Base-by-base conservation (phyloP, 2,329 filamentous ascomycete species). In the Gnomoniopsis sp. region DNA sequence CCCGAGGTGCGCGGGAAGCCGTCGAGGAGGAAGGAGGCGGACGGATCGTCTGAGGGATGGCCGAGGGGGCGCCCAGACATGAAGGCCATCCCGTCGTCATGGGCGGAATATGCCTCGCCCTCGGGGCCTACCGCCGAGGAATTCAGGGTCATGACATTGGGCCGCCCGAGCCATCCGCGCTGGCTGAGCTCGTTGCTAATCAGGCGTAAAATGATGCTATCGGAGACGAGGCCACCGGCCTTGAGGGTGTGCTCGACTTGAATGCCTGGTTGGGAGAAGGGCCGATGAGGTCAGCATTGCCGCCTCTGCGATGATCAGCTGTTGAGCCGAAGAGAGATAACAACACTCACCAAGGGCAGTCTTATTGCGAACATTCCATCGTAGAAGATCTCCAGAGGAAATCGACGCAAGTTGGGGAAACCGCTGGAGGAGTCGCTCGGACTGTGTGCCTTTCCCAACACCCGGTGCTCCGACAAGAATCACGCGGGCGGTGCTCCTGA, bases 401-500 rank as follows among this genome's bases (percentile, higher is more conserved):
- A 99, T 93, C 19, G 92, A 88, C 55, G 91, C 89, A 49, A 99
- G 80, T 70, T 97, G 90, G 3, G 93, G 91, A 71, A 95, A 99
- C 65, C 90, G 87, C 66, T 87, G 80, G 66, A 98, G 87, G 63
- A 99, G 80, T 62, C 95, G 87, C 73, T 96, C 90, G 53, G 91
- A 91, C 78, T 99, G 95, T 3, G 95, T 99, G 63, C 93, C 95
- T 75, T 99, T 99, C 63, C 95, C 95, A 58, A 96, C 95, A 59
- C 93, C 93, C n/a, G 95, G 95, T 54, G 93, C 93, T 67, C 95
- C 95, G 67, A 99, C 86, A 65, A 99, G 86, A 70, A 99, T 98
- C 64, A 98, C 88, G 63, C 95, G 89, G 56, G 95, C 95, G 59
- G 95, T 93, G 76, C 83, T 87, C 65, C 82, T 83, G 69, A 96